phyloP scores from a whole-genome alignment of 2,329 filamentous ascomycete species.

The Aureobasidium sp. region DNA sequence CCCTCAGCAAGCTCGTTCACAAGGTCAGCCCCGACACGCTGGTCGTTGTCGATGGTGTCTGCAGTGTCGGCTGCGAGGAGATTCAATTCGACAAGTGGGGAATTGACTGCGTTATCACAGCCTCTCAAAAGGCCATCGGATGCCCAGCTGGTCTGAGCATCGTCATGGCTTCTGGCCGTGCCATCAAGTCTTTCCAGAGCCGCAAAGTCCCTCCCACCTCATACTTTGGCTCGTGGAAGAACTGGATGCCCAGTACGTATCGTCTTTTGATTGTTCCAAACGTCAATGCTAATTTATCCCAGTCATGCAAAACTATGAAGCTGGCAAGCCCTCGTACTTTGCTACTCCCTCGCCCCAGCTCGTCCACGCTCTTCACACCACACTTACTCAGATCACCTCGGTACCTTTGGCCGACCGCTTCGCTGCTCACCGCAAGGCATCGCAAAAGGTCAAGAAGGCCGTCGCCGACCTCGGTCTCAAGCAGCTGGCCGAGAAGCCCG shows the following conservation, averaged over 20 bases:
- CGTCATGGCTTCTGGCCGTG: slow-evolving; percentile 83
- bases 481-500: slow-evolving; percentile 75
- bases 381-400: slow-evolving; percentile 78
- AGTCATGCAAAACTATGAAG: slow-evolving; percentile 99
- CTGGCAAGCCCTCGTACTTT: slow-evolving; percentile 95
- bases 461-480: slow-evolving; percentile 75
- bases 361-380: slow-evolving; percentile 84
- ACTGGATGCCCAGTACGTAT: slow-evolving; percentile 80
- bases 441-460: slow-evolving; percentile 79
- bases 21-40: slow-evolving; percentile 85
- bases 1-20: slow-evolving; percentile 74
- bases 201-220: slow-evolving; percentile 75
- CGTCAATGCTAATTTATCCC: not conserved
- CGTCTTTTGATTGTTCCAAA: not conserved
- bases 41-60: slow-evolving; percentile 90
- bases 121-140: slow-evolving; percentile 94
- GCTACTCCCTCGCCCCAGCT: slow-evolving; percentile 94
- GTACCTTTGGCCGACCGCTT: slow-evolving; percentile 76
- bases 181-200: slow-evolving; percentile 71
- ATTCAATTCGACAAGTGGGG: slow-evolving; percentile 94
- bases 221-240: slow-evolving; percentile 95
- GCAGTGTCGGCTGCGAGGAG: slow-evolving; percentile 93
- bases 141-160: slow-evolving; percentile 92
- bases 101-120: slow-evolving; percentile 86
- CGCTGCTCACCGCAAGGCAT: slow-evolving; percentile 68